Conservation (phyloP, 768 basidiomycete genomes). For the Boletus sensibilis region DNA sequence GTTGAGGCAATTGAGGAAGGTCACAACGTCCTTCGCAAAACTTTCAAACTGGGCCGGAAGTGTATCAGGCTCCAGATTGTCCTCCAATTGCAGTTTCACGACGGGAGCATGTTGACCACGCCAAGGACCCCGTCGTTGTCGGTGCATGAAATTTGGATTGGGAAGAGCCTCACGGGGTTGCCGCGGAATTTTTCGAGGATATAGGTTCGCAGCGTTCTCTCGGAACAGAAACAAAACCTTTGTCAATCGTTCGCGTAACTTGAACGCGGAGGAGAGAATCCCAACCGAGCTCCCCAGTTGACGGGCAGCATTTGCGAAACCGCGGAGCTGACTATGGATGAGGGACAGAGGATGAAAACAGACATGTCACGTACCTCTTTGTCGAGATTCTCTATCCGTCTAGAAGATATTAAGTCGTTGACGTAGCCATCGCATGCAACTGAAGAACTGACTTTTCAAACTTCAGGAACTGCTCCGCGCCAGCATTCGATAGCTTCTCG, state of each 20-base stretch:
- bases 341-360: conserved; percentile 5
- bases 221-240: conserved; percentile 52
- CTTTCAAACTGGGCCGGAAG: conserved; percentile 46
- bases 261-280: conserved; percentile 53
- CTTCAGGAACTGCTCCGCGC: conserved; percentile 46
- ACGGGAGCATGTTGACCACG: conserved; percentile 38
- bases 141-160: conserved; percentile 37
- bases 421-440: neutral
- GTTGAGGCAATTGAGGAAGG: conserved; percentile 51
- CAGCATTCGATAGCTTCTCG: conserved; percentile 49
- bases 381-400: conserved; percentile 48
- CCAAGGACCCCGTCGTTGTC: conserved; percentile 30
- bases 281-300: conserved; percentile 57
- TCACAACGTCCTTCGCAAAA: conserved; percentile 50
- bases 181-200: conserved; percentile 46
- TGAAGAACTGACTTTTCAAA: conserved; percentile 43
- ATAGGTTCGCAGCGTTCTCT: conserved; percentile 56
- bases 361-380: conserved; percentile 37
- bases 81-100: conserved; percentile 37
- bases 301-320: conserved; percentile 55
- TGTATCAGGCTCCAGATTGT: conserved; percentile 47
- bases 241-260: conserved; percentile 49
- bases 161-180: conserved; percentile 40
- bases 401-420: conserved; percentile 19
- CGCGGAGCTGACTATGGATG: conserved; percentile 40